phyloP scores from a whole-genome alignment of 306 rosid genomes.

The Mimosa bimucronata region DNA sequence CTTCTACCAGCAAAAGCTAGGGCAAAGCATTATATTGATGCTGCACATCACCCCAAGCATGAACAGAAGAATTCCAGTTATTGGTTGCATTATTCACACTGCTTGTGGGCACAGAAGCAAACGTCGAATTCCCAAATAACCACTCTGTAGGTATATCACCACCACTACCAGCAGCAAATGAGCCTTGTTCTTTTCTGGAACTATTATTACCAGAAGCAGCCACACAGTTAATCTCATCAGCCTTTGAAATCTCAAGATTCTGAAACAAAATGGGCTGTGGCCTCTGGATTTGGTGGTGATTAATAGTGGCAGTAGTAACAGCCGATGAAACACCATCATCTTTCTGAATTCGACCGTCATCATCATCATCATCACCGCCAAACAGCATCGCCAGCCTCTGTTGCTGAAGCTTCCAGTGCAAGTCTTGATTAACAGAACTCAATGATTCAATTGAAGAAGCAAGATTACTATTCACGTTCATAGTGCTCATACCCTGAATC shows the following conservation, averaged over 20 bases:
- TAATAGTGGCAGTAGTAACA: constrained; percentile 31
- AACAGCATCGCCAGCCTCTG: constrained; percentile 62
- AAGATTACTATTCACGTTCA: constrained; percentile 49
- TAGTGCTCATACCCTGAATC: constrained; percentile 46
- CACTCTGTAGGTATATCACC: constrained; percentile 63
- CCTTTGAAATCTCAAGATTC: constrained; percentile 54
- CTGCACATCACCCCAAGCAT: constrained; percentile 80
- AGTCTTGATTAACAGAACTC: constrained; percentile 76
- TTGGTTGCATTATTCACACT: constrained; percentile 42
- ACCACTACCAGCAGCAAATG: no score
- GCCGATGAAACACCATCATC: constrained; percentile 24
- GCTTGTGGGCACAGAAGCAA: constrained; percentile 56
- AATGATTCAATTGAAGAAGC: constrained; percentile 78
- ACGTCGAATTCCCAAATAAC: constrained; percentile 80
- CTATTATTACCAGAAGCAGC: constrained; percentile 35
- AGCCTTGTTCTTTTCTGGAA: constrained; percentile 43
- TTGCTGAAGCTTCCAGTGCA: constrained; percentile 83
- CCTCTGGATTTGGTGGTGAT: constrained; percentile 31
- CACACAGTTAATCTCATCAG: constrained; percentile 38
- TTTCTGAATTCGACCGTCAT: constrained; percentile 6
- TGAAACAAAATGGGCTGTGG: constrained; percentile 67
- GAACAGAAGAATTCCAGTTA: constrained; percentile 44
- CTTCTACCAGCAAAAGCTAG: constrained; percentile 38
- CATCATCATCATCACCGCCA: constrained; percentile 32
- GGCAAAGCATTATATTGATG: constrained; percentile 81